These are phyloP conservation scores for Aspergillus puulaauensis DNA, from an alignment of 2,329 filamentous ascomycete species.

Conservation along the genomic window DNA sequence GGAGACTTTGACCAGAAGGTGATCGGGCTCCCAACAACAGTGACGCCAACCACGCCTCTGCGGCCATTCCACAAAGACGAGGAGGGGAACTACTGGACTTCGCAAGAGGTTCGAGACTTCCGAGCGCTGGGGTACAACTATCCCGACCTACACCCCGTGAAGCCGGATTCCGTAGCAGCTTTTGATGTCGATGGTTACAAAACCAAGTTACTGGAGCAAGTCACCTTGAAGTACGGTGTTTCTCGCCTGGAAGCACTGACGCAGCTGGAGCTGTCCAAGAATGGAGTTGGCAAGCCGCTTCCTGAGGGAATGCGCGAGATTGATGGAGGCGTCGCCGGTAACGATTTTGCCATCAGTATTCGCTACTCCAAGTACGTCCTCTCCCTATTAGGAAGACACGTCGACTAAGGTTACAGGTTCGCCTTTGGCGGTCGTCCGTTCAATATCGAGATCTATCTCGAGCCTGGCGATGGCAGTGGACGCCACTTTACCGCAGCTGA, in stretches of 20 bases:
- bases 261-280: background rate
- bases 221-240: background rate
- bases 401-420: background rate
- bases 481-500: background rate
- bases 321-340: background rate
- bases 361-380: background rate
- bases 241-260: background rate
- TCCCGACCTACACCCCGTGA: background rate
- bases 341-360: background rate
- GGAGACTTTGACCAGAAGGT: background rate
- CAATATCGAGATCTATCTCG: background rate
- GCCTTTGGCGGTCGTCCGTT: conserved; percentile 3
- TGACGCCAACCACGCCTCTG: background rate
- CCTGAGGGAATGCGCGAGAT: background rate
- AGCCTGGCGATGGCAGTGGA: background rate
- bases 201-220: background rate
- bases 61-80: conserved; percentile 1
- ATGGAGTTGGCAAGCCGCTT: background rate
- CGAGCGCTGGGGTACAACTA: conserved; percentile 2
- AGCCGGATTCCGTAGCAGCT: background rate
- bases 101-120: background rate
- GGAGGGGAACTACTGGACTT: background rate
- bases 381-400: background rate
- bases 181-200: background rate
- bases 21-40: background rate